phyloP scores from a whole-genome alignment of 208 protist species.

The Tetramitus jugosus region DNA sequence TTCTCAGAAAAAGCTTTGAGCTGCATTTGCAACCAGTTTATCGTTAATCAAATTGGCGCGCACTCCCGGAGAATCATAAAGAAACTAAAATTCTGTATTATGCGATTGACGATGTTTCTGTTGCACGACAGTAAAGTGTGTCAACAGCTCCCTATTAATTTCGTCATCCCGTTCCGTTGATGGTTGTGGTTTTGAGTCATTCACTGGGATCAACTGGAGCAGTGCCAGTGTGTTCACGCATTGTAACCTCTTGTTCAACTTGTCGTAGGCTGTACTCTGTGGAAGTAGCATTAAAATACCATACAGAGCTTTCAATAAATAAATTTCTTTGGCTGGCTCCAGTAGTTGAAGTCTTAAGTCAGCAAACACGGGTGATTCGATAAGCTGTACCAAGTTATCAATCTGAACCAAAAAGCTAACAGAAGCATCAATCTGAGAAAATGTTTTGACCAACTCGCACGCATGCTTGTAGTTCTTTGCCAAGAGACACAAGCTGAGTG shows the following conservation, averaged over 20 bases:
- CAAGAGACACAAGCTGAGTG: constrained; percentile 79
- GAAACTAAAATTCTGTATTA: too few relatives aligned
- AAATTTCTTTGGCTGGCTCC: constrained; percentile 58
- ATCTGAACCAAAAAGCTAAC: constrained; percentile 58
- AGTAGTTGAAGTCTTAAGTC: constrained; percentile 77
- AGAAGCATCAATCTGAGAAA: neutral
- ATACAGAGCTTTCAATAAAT: constrained; percentile 80
- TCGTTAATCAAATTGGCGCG: too few relatives aligned
- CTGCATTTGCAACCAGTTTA: too few relatives aligned
- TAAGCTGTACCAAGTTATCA: constrained; percentile 86
- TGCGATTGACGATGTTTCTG: too few relatives aligned
- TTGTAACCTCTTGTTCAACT: constrained; percentile 2
- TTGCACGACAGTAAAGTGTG: too few relatives aligned
- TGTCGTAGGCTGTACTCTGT: constrained; percentile 73
- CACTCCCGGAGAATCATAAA: too few relatives aligned
- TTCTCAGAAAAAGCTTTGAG: too few relatives aligned
- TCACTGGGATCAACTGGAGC: too few relatives aligned
- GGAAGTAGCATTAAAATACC: constrained; percentile 92
- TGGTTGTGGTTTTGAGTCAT: too few relatives aligned
- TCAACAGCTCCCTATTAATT: too few relatives aligned
- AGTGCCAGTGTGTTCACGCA: neutral
- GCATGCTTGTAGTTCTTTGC: constrained; percentile 69
- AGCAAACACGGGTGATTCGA: constrained; percentile 88
- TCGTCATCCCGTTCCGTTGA: too few relatives aligned
- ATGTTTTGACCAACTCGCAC: constrained; percentile 44